Conservation (phyloP, 2,329 filamentous ascomycete genomes). For the Tolypocladium inflatum region DNA sequence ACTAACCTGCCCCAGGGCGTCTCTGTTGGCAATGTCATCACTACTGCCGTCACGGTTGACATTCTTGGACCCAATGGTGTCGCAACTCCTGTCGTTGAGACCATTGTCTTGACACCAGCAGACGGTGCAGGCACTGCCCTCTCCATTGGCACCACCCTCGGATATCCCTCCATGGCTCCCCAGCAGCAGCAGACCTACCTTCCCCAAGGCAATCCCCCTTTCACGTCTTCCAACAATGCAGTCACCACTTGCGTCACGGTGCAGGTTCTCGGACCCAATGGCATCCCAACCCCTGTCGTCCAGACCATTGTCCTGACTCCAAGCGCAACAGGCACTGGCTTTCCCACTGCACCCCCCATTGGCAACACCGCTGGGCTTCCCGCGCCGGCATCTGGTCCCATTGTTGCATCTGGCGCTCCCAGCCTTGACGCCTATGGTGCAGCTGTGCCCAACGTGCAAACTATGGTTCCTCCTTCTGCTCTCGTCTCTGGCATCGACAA, state of each 20-base stretch:
- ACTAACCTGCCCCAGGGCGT: constrained; percentile 10
- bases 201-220: constrained; percentile 9
- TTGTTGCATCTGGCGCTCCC: constrained; percentile 8
- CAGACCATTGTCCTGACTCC: constrained; percentile 21
- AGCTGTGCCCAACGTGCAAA: background rate
- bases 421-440: constrained; percentile 17
- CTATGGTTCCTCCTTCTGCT: constrained; percentile 6
- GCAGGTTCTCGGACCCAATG: constrained; percentile 20
- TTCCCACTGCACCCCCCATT: constrained; percentile 7
- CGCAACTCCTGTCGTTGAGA: constrained; percentile 18
- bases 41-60: constrained; percentile 20
- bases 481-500: constrained; percentile 11
- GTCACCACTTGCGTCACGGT: constrained; percentile 20
- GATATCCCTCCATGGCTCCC: constrained; percentile 10
- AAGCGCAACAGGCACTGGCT: constrained; percentile 9
- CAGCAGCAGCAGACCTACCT: constrained; percentile 8
- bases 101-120: constrained; percentile 12
- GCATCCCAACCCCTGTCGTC: constrained; percentile 19
- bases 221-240: constrained; percentile 5
- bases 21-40: constrained; percentile 9
- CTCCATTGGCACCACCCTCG: constrained; percentile 6
- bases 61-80: constrained; percentile 21
- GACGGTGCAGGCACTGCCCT: constrained; percentile 2
- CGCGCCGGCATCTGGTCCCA: constrained; percentile 7
- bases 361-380: constrained; percentile 8